Evolutionary conservation across 768 basidiomycete genomes (phyloP), one percentile per base, ranked within the genome.

Genomic region (Leccinellum luteum): DNA sequence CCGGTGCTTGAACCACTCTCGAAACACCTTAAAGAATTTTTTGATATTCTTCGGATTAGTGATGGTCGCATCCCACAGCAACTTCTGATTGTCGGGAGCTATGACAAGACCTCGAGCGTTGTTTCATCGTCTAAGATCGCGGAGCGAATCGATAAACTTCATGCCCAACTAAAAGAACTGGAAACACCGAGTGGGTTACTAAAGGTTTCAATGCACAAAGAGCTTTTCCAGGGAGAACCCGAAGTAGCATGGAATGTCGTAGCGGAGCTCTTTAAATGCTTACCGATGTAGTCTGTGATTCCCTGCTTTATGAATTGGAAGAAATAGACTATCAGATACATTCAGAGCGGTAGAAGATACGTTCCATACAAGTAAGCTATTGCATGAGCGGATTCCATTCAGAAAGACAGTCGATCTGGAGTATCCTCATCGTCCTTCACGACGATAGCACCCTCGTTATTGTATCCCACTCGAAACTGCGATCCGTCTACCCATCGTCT

Each of bases 401-500:
- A 43, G 17, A 38, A 9, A 9, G 38, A 38, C n/a, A 38, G 9
- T 38, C 17, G 38, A 38, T n/a, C n/a, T 30, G 34, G 14, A 21
- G 30, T 10, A 3, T 67, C 63, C 13, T 68, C 70, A 3, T 71
- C 72, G n/a, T 76, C 74, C 45, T 32, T 61, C 30, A 72, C 68
- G n/a, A 62, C 47, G 15, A 72, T 70, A 9, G 60, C 67, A 9
- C 65, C 69, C 67, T 75, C 74, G 19, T 74, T 69, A 45, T 71
- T 66, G 44, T 61, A 58, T 45, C 69, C 66, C 12, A 60, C 52
- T 15, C 56, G 70, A 66, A 67, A 69, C 57, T 70, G 76, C 60
- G 64, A 72, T 64, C 78, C 78, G 34, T 75, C 73, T 13, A 78
- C 79, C 79, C 79, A 82, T 23, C 80, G 75, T 52, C 70, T 65